phyloP scores from a whole-genome alignment of 2,329 filamentous ascomycete species.

The Arthrobotrys entomopaga region DNA sequence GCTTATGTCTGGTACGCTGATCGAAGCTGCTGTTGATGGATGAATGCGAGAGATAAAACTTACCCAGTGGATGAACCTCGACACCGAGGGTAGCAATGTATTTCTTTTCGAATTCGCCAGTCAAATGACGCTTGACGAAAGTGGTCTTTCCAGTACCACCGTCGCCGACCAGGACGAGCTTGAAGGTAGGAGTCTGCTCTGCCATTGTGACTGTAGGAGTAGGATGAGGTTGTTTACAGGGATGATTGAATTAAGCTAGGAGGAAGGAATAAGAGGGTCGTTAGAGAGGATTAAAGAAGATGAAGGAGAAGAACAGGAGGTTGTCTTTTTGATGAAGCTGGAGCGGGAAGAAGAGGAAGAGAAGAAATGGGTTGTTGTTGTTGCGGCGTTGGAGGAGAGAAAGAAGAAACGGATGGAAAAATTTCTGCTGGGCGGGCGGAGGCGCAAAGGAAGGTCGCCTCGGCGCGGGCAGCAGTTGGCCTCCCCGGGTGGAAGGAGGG shows the following conservation, averaged over 20 bases:
- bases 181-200: constrained; percentile 81
- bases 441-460: too few relatives aligned
- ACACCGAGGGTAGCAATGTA: constrained; percentile 99
- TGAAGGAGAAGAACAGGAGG: constrained; percentile 17
- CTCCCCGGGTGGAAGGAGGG: too few relatives aligned
- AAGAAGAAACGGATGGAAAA: background rate
- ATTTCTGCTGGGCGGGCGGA: too few relatives aligned
- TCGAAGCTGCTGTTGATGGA: background rate
- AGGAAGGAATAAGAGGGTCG: background rate
- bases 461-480: too few relatives aligned
- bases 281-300: constrained; percentile 21
- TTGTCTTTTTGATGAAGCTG: constrained; percentile 4
- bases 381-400: constrained; percentile 1
- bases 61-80: constrained; percentile 96
- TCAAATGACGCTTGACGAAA: constrained; percentile 99
- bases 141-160: constrained; percentile 99
- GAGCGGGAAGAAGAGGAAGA: constrained; percentile 1
- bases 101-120: constrained; percentile 99
- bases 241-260: constrained; percentile 30
- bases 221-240: constrained; percentile 30
- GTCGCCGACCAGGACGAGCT: constrained; percentile 99
- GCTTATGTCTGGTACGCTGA: background rate
- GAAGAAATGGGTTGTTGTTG: constrained; percentile 5
- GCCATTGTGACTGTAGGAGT: constrained; percentile 64
- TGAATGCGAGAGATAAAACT: constrained; percentile 43